These are phyloP conservation scores for Cutaneotrichosporon sp. DNA, from an alignment of 1,284 basidiomycete genomes.

Conservation along the genomic window DNA sequence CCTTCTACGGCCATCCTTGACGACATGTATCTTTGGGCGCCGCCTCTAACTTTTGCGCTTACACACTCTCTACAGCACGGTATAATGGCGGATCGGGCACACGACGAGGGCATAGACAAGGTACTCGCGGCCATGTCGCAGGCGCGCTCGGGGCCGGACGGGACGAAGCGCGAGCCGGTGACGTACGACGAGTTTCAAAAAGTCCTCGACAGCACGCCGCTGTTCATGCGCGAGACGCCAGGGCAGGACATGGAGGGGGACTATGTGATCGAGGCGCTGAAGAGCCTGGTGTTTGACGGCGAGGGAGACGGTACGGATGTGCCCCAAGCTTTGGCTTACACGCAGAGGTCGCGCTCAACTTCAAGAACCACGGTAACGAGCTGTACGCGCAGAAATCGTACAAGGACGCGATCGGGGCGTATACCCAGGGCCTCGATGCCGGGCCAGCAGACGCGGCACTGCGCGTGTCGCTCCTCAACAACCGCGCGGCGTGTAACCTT, in stretches of 20 bases:
- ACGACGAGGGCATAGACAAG: slow-evolving; percentile 17
- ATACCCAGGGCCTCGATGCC: slow-evolving; percentile 81
- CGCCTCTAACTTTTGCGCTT: background rate
- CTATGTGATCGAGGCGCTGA: slow-evolving; percentile 70
- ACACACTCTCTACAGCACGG: background rate
- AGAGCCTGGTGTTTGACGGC: slow-evolving; percentile 80
- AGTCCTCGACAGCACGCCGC: slow-evolving; percentile 53
- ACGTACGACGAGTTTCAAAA: slow-evolving; percentile 34
- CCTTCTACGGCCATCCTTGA: background rate
- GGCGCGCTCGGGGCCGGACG: slow-evolving; percentile 12
- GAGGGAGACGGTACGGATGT: slow-evolving; percentile 77
- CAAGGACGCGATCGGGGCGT: slow-evolving; percentile 82
- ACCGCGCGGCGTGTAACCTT: slow-evolving; percentile 88
- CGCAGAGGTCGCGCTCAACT: slow-evolving; percentile 80
- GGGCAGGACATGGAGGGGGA: slow-evolving; percentile 57
- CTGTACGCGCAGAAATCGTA: slow-evolving; percentile 82
- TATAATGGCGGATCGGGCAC: slow-evolving; percentile 4
- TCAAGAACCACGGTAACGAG: slow-evolving; percentile 92
- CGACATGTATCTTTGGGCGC: background rate
- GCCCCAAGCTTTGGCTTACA: slow-evolving; percentile 8
- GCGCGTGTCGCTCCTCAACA: slow-evolving; percentile 69
- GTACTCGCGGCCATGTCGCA: slow-evolving; percentile 20
- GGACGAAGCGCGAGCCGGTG: slow-evolving; percentile 12
- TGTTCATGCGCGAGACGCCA: slow-evolving; percentile 90
- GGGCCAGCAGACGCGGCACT: slow-evolving; percentile 62